Conservation (phyloP, 495 filamentous ascomycete genomes). For the Neurospora sp. region DNA sequence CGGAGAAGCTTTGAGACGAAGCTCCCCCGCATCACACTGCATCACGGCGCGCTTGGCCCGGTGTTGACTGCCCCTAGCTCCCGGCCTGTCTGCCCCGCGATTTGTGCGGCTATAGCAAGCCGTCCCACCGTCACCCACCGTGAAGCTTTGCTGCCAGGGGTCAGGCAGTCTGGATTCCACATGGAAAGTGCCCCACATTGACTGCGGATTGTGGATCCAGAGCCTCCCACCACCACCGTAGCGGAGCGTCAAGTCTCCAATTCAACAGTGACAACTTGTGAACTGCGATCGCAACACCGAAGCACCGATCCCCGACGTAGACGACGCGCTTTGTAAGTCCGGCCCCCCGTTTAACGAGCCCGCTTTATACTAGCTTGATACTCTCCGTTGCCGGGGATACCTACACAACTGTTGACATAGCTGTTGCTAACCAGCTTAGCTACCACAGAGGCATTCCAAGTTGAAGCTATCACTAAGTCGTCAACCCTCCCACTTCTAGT, state of each 20-base stretch:
- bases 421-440: not conserved
- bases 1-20: not conserved
- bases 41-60: not conserved
- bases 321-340: not conserved
- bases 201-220: not conserved
- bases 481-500: not conserved
- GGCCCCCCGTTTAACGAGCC: not conserved
- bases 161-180: not conserved
- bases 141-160: not conserved
- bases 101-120: constrained; percentile 20
- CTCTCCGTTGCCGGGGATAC: not conserved
- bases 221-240: not conserved
- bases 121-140: not conserved
- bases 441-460: not conserved
- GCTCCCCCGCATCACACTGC: not conserved
- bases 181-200: constrained; percentile 1
- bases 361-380: not conserved
- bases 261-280: not conserved
- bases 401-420: not conserved
- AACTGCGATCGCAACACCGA: not conserved
- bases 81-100: constrained; percentile 19
- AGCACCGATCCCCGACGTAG: not conserved
- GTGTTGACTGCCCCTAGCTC: constrained; percentile 7
- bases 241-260: not conserved
- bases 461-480: not conserved